Evolutionary conservation across 2,329 filamentous ascomycete species (phyloP), one percentile per base, ranked within the genome.

Genomic region (Incumbomyces lentus): DNA sequence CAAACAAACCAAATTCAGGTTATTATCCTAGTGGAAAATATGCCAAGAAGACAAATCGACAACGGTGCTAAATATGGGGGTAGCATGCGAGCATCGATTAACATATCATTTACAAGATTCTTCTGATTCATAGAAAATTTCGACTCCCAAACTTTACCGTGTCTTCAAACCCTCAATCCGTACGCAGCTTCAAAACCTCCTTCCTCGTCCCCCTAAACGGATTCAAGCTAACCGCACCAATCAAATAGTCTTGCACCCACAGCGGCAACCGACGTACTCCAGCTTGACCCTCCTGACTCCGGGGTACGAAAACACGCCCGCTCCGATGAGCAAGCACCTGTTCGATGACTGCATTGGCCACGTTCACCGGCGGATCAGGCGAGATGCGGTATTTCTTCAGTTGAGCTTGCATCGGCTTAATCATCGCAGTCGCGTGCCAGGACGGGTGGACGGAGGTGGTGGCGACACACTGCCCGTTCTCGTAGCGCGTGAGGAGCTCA

Each of bases 331-430:
- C 48, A 12, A 57, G 49, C 17, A 57, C 55, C 58, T 81, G 73
- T 50, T 69, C 64, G 1, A 81, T 77, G 43, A 85, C 71, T 6
- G 67, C 73, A 55, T 83, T 76, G 0, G 81, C 80, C 11, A 86
- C 79, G 1, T 75, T 79, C 16, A 34, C 40, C 8, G 55, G 52
- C n/a, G 50, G 49, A 40, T 54, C 52, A 14, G 41, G 32, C 14
- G 17, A 33, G 32, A 53, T 46, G 60, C 79, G 78, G 0, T 76
- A 70, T 52, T 77, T 67, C 49, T 83, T 62, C 29, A 74, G 58
- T 1, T 76, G 48, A 71, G 72, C 1, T 73, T 74, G 1, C 81
- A 81, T 18, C 75, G 70, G 41, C 16, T 51, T 49, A 18, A 52
- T 42, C 33, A 55, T 54, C 2, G 48, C 54, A 2, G 54, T 58